Base-by-base conservation (phyloP, 2,329 filamentous ascomycete species). In the Emydomyces testavorans region DNA sequence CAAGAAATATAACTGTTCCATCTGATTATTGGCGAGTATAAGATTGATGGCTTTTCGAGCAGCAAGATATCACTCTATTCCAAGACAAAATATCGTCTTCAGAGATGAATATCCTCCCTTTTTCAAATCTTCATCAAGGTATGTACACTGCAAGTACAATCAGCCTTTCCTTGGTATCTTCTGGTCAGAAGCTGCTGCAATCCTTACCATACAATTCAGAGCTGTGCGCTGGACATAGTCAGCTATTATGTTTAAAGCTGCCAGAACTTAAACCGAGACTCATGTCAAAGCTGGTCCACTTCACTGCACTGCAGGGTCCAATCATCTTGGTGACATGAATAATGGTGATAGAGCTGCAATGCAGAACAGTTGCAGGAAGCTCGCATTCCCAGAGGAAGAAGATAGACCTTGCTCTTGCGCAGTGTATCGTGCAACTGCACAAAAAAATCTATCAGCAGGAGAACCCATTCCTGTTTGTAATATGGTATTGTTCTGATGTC, bases 401-500 rank as follows among this genome's bases (percentile, higher is more conserved):
- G 69, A 78, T 48, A 69, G 57, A 2, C 57, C 51, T 6, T 67
- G 69, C 7, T 64, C 57, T 0, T 66, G 61, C 0, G 70, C 67
- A 1, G 70, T 63, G 29, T 65, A 66, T 4, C 69, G 63, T 3
- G 68, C 67, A 28, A 65, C 54, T 1, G 71, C 65, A 7, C 61
- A 63, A 38, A 73, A 64, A 23, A 74, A 51, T 10, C 62, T 70
- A 55, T 83, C 79, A 0, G 81, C 75, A 1, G 73, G 65, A 42
- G 70, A 65, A 0, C 70, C 69, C 2, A 64, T 75, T 21, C 69
- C 71, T 0, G 75, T 77, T 15, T 29, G 32, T 3, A 28, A 37
- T 32, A 7, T 15, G n/a, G 76, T 79, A 11, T 66, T 71, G 52
- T 80, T 79, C 78, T 77, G 81, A 56, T 79, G 82, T 44, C 82